These are phyloP conservation scores for Periconia macrospinosa DNA, from an alignment of 2,329 filamentous ascomycete genomes.

Conservation along the genomic window DNA sequence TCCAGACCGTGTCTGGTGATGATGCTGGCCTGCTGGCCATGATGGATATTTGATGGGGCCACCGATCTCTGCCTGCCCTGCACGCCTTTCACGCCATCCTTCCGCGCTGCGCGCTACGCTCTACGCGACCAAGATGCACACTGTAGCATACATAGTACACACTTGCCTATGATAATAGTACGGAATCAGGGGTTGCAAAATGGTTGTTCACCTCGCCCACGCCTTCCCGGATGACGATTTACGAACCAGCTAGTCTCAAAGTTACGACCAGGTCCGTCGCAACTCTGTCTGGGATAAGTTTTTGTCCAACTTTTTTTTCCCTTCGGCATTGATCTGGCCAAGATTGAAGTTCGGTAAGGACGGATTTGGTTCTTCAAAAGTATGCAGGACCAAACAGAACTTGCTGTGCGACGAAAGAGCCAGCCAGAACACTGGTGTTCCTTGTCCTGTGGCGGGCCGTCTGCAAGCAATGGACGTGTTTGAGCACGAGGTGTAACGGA, in stretches of 20 bases:
- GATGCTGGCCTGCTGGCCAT: conserved; percentile 16
- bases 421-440: no score
- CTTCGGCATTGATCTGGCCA: no score
- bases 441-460: no score
- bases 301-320: background rate
- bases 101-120: background rate
- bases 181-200: background rate
- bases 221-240: background rate
- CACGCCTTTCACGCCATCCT: no score
- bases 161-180: background rate
- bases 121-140: background rate
- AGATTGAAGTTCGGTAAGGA: background rate
- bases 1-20: conserved; percentile 31
- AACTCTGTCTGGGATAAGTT: background rate
- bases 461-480: background rate
- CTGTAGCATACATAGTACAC: background rate
- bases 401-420: background rate
- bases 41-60: conserved; percentile 1
- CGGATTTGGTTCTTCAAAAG: background rate
- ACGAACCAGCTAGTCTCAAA: background rate
- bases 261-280: background rate
- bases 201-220: background rate
- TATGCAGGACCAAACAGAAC: background rate
- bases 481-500: background rate
- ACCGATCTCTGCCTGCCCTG: conserved; percentile 5